Evolutionary conservation across 345 rosid genomes (phyloP).

Genomic region (Dipteronia sinensis): DNA sequence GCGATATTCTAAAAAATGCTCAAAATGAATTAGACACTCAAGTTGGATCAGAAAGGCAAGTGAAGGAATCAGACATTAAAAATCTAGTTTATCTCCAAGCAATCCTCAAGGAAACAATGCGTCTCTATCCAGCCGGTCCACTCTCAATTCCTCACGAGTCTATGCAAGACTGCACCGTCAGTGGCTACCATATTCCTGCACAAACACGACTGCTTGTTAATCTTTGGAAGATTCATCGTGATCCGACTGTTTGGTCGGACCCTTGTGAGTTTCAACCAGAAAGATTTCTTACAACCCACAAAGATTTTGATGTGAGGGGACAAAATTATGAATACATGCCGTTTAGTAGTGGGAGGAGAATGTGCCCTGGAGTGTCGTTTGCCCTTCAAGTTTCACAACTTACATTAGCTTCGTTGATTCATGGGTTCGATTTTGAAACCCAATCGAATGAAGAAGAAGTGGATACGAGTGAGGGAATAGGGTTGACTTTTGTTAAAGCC

Average conservation of each 20-base stretch:
- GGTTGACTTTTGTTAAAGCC: constrained; percentile 20
- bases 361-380: constrained; percentile 33
- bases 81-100: constrained; percentile 20
- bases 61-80: constrained; percentile 30
- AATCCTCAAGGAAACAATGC: too few species aligned
- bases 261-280: constrained; percentile 33
- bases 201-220: constrained; percentile 28
- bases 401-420: constrained; percentile 30
- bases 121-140: constrained; percentile 11
- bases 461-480: constrained; percentile 22
- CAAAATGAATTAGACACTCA: constrained; percentile 30
- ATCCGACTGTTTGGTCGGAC: constrained; percentile 32
- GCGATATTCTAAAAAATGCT: constrained; percentile 9
- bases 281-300: constrained; percentile 31
- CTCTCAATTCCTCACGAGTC: constrained; percentile 27
- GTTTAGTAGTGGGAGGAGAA: constrained; percentile 36
- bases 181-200: constrained; percentile 24
- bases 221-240: constrained; percentile 31
- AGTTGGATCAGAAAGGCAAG: constrained; percentile 20
- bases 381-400: constrained; percentile 30
- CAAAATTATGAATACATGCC: constrained; percentile 29
- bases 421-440: constrained; percentile 25
- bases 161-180: constrained; percentile 21
- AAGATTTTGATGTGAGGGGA: constrained; percentile 26
- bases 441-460: constrained; percentile 22